A percentile compares a stretch with the other conserved stretches of the same genome.
Evolutionary conservation across 2,329 filamentous ascomycete species (phyloP).

Genomic region (Emergomyces pasteurianus): DNA sequence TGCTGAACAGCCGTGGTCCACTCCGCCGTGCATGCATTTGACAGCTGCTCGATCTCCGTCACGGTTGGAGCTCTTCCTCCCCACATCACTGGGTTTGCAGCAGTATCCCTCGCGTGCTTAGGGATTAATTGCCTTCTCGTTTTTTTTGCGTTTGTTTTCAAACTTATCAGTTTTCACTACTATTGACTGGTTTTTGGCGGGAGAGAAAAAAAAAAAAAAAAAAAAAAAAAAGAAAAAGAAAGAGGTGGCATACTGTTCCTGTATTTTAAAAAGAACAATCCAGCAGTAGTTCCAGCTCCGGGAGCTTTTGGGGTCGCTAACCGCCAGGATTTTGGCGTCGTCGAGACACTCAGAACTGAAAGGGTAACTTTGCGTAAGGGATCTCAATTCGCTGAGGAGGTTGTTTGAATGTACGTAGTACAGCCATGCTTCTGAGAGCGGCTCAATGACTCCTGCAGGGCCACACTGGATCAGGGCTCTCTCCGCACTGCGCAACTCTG

Average conservation of each 20-base stretch:
- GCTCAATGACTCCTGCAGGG: constrained; percentile 47
- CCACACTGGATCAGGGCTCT: constrained; percentile 49
- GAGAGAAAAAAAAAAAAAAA: neutral
- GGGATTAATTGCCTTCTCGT: constrained; percentile 44
- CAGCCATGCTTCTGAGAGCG: constrained; percentile 60
- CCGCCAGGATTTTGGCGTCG: constrained; percentile 54
- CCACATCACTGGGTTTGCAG: constrained; percentile 58
- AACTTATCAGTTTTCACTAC: neutral
- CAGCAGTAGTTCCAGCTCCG: constrained; percentile 68
- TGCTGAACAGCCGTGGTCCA: constrained; percentile 54
- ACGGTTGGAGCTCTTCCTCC: constrained; percentile 44
- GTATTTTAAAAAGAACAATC: constrained; percentile 56
- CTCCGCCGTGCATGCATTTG: constrained; percentile 51
- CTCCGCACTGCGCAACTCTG: constrained; percentile 60
- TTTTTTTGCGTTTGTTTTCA: neutral
- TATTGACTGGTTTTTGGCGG: neutral
- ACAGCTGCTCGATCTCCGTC: constrained; percentile 47
- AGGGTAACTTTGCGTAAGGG: constrained; percentile 54
- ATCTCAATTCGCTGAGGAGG: constrained; percentile 56
- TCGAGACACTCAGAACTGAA: constrained; percentile 53
- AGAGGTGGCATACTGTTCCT: constrained; percentile 43
- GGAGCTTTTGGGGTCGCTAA: constrained; percentile 51
- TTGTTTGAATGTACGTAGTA: constrained; percentile 62
- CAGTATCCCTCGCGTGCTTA: constrained; percentile 49
- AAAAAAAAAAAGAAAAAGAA: neutral